Conservation (phyloP, 176 grass and related monocot species). For the Dactylis glomerata region DNA sequence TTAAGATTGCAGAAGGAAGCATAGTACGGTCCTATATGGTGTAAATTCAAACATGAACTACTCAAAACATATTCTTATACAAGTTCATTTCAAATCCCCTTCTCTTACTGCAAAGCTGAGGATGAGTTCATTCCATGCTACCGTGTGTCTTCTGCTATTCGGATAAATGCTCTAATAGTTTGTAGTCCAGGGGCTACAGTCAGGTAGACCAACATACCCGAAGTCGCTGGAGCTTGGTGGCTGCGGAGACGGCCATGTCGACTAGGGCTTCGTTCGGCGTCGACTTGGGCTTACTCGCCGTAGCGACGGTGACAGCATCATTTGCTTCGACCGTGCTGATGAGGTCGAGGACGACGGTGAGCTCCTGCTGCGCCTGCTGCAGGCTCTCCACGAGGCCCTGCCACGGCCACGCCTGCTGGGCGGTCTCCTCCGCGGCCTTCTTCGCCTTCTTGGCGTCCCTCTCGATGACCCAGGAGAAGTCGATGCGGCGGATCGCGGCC, state of each 20-base stretch:
- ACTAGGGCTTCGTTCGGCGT: conserved; percentile 69
- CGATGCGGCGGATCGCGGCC: conserved; percentile 61
- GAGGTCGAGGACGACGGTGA: conserved; percentile 84
- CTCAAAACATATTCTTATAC: background rate
- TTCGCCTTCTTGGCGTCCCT: conserved; percentile 77
- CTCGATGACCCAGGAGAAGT: conserved; percentile 78
- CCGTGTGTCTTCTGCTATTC: background rate
- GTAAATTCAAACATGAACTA: conserved; percentile 5
- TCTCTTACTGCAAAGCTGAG: background rate
- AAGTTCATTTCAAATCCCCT: background rate
- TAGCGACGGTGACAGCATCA: conserved; percentile 67
- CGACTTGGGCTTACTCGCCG: conserved; percentile 73
- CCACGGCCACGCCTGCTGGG: conserved; percentile 65
- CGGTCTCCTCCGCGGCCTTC: conserved; percentile 48
- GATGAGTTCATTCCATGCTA: background rate
- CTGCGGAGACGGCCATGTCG: conserved; percentile 79
- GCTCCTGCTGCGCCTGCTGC: conserved; percentile 80
- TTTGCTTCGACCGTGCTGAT: conserved; percentile 90
- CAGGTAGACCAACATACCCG: conserved; percentile 36
- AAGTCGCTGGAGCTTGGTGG: conserved; percentile 85
- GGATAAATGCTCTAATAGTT: background rate
- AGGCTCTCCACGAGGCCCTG: conserved; percentile 81
- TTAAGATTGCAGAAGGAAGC: conserved; percentile 6
- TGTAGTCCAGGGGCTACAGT: background rate
- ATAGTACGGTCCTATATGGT: background rate